Base-by-base conservation (phyloP, 2,329 filamentous ascomycete genomes). In the Botrytis pseudocinerea region DNA sequence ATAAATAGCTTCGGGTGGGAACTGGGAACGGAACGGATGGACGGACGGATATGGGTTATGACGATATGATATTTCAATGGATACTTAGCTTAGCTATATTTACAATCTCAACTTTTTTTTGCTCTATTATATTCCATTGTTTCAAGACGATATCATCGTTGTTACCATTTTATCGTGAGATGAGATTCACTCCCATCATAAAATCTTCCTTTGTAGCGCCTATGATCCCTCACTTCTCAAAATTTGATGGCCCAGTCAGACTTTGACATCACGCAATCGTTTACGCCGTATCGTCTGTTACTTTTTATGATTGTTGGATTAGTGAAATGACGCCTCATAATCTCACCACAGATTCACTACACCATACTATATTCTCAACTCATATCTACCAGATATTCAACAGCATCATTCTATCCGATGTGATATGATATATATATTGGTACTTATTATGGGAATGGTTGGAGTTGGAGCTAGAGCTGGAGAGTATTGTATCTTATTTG, bases 41-140 rank as follows among this genome's bases (percentile, higher is more conserved):
- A 69, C 12, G 65, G 48, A 64, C 22, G 66, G 66, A 35, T 35
- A 64, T 51, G 69, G 69, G 42, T 46, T 40, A 70, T 51, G 59
- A 63, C 57, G 59, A 64, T 51, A 70, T 51, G 69, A 51, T 48
- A 40, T 51, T 48, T 70, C 28, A 51, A 42, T 70, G 38, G 42
- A 57, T 69, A 57, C 6, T 38, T 57, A 44, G n/a, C 48, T 69
- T 69, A 44, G 70, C n/a, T 70, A 66, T 73, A n/a, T 82, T 89
- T 83, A 38, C 42, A 70, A 70, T 70, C 69, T 70, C 69, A 70
- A 32, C 59, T 64, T 70, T 66, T 65, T 70, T 42, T 54, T 54
- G 14, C 48, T 68, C 28, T 44, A 32, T 32, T 68, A 22, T 44
- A 32, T 32, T 9, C 5, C 25, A 2, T 44, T 2, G 6, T 42